Conservation (phyloP, 345 rosid species). For the Murraya paniculata region DNA sequence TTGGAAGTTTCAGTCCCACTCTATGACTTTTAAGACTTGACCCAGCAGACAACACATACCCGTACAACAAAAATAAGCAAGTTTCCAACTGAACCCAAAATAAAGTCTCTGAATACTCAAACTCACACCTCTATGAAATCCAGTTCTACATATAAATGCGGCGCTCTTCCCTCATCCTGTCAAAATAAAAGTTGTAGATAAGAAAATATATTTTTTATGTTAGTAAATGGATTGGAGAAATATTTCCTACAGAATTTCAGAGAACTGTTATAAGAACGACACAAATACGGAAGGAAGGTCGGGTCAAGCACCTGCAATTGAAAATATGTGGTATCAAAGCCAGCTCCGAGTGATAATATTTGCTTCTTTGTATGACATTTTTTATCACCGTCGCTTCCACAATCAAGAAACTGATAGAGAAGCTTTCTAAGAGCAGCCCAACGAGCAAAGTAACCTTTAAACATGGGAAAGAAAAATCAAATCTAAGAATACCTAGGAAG, state of each 20-base stretch:
- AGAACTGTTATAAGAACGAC: neutral
- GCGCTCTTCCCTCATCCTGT: conserved; percentile 88
- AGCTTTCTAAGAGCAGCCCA: conserved; percentile 95
- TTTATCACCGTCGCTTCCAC: conserved; percentile 26
- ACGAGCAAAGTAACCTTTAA: conserved; percentile 82
- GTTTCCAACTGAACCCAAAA: neutral
- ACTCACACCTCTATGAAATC: conserved; percentile 85
- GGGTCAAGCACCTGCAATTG: conserved; percentile 64
- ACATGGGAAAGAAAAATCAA: conserved; percentile 1
- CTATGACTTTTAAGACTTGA: neutral
- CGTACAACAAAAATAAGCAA: neutral
- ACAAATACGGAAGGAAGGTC: neutral
- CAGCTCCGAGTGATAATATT: conserved; percentile 94
- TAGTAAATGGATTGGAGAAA: neutral
- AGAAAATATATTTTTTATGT: neutral
- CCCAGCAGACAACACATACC: neutral
- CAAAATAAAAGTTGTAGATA: neutral
- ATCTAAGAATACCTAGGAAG: neutral
- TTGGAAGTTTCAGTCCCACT: neutral
- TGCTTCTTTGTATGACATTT: conserved; percentile 50
- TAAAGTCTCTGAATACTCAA: conserved; percentile 7
- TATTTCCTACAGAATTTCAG: neutral
- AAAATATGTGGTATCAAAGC: conserved; percentile 87
- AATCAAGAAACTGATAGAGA: conserved; percentile 72
- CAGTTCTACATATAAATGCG: conserved; percentile 81